These are phyloP conservation scores for Piromyces finnis DNA, from an alignment of 192 early-diverging fungal species.

Conservation along the genomic window DNA sequence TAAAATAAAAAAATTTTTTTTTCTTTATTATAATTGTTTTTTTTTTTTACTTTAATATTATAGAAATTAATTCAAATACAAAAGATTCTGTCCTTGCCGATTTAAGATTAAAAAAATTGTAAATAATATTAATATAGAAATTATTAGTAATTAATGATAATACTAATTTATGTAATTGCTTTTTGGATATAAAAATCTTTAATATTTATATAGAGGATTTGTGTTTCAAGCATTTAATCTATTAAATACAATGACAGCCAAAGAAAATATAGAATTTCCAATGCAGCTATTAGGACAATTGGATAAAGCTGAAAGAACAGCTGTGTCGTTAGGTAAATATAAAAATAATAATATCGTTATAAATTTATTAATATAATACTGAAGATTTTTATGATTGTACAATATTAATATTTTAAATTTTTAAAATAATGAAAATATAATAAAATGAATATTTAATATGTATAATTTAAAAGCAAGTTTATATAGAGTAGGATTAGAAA, in stretches of 20 bases:
- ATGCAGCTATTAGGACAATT: slow-evolving; percentile 8
- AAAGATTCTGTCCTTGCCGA: slow-evolving; percentile 7
- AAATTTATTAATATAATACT: too few species aligned
- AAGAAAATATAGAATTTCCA: slow-evolving; percentile 14
- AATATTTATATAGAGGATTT: slow-evolving; percentile 1
- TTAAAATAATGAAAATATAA: background rate
- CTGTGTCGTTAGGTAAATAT: background rate
- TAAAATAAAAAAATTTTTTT: too few species aligned
- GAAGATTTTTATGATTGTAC: too few species aligned
- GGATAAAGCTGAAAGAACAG: slow-evolving; percentile 1
- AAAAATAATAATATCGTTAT: too few species aligned
- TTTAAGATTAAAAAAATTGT: slow-evolving; percentile 7
- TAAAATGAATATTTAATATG: too few species aligned
- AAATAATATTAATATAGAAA: background rate
- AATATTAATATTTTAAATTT: too few species aligned
- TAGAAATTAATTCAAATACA: slow-evolving; percentile 10
- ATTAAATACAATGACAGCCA: slow-evolving; percentile 12
- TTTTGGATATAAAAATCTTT: too few species aligned
- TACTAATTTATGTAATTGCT: too few species aligned
- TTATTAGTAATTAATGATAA: too few species aligned
- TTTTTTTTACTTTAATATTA: too few species aligned
- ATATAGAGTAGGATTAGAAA: background rate
- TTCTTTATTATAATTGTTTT: too few species aligned
- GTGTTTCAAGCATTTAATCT: slow-evolving; percentile 15
- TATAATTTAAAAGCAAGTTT: background rate